A percentile compares a stretch with the other conserved stretches of the same genome.
phyloP scores from a whole-genome alignment of 257 asterid genomes.

The Petunia axillaris region DNA sequence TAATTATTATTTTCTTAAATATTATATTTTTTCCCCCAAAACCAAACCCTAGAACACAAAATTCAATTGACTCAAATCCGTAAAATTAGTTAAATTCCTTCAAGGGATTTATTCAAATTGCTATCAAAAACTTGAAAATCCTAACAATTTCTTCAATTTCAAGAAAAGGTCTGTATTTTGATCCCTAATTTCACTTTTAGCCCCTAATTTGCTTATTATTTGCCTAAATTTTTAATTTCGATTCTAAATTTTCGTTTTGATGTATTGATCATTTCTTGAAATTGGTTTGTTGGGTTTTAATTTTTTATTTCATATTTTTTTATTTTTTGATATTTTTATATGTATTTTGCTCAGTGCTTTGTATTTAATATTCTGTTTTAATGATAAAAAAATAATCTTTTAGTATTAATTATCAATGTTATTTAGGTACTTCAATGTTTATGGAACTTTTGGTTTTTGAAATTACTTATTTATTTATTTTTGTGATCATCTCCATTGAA shows the following conservation, averaged over 20 bases:
- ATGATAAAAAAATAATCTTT: not conserved
- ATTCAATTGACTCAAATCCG: not conserved
- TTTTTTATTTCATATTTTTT: not conserved
- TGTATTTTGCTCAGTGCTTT: slow-evolving; percentile 24
- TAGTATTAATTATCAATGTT: slow-evolving; percentile 13
- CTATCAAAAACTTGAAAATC: slow-evolving; percentile 13
- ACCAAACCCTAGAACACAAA: slow-evolving; percentile 34
- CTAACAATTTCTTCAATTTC: slow-evolving; percentile 27
- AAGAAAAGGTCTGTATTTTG: slow-evolving; percentile 3
- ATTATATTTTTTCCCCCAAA: slow-evolving; percentile 20
- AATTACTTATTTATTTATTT: too few species aligned
- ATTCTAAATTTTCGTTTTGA: not conserved
- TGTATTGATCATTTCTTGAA: not conserved
- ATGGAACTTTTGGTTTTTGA: not conserved
- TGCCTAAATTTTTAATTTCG: not conserved
- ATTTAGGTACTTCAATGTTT: slow-evolving; percentile 7
- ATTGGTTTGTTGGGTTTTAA: not conserved
- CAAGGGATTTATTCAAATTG: not conserved
- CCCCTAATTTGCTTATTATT: slow-evolving; percentile 8
- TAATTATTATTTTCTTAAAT: not conserved
- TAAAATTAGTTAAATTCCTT: slow-evolving; percentile 9
- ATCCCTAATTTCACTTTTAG: not conserved
- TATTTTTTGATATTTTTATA: not conserved
- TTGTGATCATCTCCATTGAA: not conserved
- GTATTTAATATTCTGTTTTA: not conserved